Conservation (phyloP, 176 grass and related monocot species). For the Dendrocalamus sinicus region DNA sequence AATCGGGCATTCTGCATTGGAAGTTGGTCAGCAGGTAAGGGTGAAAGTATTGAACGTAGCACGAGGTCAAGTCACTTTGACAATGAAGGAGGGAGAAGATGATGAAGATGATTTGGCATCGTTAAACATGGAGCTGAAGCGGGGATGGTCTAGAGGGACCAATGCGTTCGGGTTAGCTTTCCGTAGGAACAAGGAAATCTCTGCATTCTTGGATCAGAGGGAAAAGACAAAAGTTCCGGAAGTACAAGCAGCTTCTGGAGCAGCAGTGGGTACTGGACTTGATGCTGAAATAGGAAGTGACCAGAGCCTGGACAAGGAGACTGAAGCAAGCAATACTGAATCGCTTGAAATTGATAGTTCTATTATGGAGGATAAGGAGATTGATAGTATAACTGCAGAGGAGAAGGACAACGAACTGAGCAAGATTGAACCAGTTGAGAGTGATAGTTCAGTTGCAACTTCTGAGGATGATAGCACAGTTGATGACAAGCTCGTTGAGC, state of each 20-base stretch:
- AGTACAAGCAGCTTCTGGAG: conserved; percentile 35
- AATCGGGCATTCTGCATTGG: conserved; percentile 65
- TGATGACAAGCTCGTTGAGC: conserved; percentile 35
- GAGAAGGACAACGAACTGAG: background rate
- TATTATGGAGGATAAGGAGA: conserved; percentile 4
- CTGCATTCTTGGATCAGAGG: conserved; percentile 71
- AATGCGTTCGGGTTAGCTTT: conserved; percentile 69
- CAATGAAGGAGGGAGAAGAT: conserved; percentile 85
- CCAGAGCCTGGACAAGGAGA: background rate
- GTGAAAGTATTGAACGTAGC: conserved; percentile 71
- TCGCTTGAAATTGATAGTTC: background rate
- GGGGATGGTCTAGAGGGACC: conserved; percentile 49
- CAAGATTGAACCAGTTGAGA: conserved; percentile 22
- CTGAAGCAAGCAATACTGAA: background rate
- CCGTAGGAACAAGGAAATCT: conserved; percentile 75
- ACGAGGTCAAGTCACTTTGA: conserved; percentile 73
- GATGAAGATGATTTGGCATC: conserved; percentile 54
- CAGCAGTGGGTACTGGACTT: background rate
- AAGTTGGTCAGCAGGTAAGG: conserved; percentile 67
- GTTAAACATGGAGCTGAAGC: conserved; percentile 65
- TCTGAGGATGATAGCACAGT: conserved; percentile 32
- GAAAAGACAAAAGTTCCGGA: conserved; percentile 45
- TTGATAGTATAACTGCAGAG: background rate
- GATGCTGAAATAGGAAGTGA: conserved; percentile 22
- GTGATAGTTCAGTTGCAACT: conserved; percentile 41